Percentiles rank a stretch among this genome's conserved stretches.
phyloP scores from a whole-genome alignment of 331 rosid species.

The Phaseolus coccineus region DNA sequence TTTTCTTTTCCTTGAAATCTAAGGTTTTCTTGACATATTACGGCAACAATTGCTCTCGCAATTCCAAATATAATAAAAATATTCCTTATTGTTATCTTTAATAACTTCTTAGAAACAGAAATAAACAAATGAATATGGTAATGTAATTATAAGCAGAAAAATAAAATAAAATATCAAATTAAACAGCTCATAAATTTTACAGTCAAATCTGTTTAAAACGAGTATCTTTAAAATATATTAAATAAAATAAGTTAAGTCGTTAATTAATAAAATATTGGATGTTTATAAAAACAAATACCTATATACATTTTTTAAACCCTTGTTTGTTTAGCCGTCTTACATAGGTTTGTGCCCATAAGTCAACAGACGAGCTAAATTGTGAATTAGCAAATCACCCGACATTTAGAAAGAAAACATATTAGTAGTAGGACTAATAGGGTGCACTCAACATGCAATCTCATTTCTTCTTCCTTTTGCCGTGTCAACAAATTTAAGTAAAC shows the following conservation, averaged over 20 bases:
- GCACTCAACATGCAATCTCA: slow-evolving; percentile 33
- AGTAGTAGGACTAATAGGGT: not conserved
- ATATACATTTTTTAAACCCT: not conserved
- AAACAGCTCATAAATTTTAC: not conserved
- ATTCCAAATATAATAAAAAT: not conserved
- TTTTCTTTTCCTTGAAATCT: not conserved
- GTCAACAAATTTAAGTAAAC: slow-evolving; percentile 31
- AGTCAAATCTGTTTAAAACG: not conserved
- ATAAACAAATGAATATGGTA: not conserved
- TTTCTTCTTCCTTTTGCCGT: slow-evolving; percentile 10
- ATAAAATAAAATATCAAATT: not conserved
- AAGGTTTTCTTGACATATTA: not conserved
- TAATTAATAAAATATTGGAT: not conserved
- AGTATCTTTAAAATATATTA: not conserved
- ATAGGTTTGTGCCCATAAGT: slow-evolving; percentile 9
- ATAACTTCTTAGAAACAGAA: not conserved
- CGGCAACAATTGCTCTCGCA: not conserved
- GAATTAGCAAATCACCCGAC: slow-evolving; percentile 19
- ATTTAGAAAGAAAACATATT: not conserved
- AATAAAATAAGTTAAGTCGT: not conserved
- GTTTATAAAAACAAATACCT: not conserved
- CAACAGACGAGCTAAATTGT: slow-evolving; percentile 33
- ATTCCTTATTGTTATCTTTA: not conserved
- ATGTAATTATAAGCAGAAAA: not conserved
- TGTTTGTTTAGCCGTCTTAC: slow-evolving; percentile 17